These are phyloP conservation scores for Cerioporus squamosus DNA, from an alignment of 1,284 basidiomycete species.

Conservation along the genomic window DNA sequence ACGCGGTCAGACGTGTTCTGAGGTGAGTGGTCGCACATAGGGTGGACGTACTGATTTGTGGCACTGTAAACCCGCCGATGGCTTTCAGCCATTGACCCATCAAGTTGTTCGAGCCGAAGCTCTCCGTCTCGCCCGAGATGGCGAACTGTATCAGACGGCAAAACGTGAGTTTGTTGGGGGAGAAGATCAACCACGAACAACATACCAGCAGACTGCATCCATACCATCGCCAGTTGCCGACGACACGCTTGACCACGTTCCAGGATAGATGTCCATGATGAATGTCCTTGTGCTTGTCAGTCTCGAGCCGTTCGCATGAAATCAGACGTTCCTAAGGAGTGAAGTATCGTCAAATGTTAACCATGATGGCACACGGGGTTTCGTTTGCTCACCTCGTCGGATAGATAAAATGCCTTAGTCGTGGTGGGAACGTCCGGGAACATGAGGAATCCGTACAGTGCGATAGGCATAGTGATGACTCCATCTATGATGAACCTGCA, in stretches of 20 bases:
- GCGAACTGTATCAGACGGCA: constrained; percentile 49
- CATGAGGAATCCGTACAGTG: constrained; percentile 71
- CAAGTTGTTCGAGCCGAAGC: constrained; percentile 72
- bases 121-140: constrained; percentile 70
- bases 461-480: constrained; percentile 72
- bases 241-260: constrained; percentile 53
- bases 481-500: constrained; percentile 74
- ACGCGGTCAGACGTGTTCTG: neutral
- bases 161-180: neutral
- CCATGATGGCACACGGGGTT: constrained; percentile 18
- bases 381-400: constrained; percentile 47
- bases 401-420: constrained; percentile 69
- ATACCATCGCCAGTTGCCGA: constrained; percentile 74
- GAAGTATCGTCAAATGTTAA: neutral
- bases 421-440: constrained; percentile 75
- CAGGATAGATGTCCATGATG: constrained; percentile 51
- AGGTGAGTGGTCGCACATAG: no score
- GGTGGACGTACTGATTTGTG: constrained; percentile 52
- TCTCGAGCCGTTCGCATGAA: constrained; percentile 50
- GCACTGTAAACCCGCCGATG: constrained; percentile 61
- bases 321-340: constrained; percentile 54
- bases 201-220: constrained; percentile 64
- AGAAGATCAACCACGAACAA: neutral
- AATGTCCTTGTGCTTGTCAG: constrained; percentile 39
- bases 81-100: constrained; percentile 79